phyloP scores from a whole-genome alignment of 2,329 filamentous ascomycete genomes.

The Fusarium algeriense region DNA sequence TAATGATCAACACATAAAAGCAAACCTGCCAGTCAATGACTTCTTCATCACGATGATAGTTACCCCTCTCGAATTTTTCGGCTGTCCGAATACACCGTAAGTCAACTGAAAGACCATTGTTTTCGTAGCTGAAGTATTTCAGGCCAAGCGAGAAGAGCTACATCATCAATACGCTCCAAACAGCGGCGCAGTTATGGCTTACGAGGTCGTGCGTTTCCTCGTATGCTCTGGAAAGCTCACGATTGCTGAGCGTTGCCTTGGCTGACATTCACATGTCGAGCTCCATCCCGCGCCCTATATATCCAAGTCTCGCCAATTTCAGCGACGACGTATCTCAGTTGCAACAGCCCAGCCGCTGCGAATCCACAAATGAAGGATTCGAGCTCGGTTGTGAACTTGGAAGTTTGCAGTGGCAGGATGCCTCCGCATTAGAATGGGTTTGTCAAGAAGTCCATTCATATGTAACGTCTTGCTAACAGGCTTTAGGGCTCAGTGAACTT shows the following conservation, averaged over 20 bases:
- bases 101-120: fast-evolving
- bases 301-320: fast-evolving
- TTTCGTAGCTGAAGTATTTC: fast-evolving
- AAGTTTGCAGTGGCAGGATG: neutral
- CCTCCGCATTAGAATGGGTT: neutral
- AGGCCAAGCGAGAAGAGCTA: neutral
- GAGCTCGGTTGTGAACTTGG: no score
- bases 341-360: fast-evolving
- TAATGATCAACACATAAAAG: slow-evolving; percentile 6
- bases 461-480: no score
- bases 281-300: neutral
- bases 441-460: no score
- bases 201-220: neutral
- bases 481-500: neutral
- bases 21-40: slow-evolving; percentile 1
- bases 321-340: fast-evolving
- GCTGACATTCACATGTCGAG: neutral
- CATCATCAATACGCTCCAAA: neutral
- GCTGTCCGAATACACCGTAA: slow-evolving; percentile 21
- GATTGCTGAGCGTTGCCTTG: neutral
- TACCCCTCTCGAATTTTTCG: slow-evolving; percentile 12
- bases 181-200: slow-evolving; percentile 8
- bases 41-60: slow-evolving; percentile 16
- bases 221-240: neutral
- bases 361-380: no score